Conservation (phyloP, 306 rosid genomes). For the Cucurbita pepo region DNA sequence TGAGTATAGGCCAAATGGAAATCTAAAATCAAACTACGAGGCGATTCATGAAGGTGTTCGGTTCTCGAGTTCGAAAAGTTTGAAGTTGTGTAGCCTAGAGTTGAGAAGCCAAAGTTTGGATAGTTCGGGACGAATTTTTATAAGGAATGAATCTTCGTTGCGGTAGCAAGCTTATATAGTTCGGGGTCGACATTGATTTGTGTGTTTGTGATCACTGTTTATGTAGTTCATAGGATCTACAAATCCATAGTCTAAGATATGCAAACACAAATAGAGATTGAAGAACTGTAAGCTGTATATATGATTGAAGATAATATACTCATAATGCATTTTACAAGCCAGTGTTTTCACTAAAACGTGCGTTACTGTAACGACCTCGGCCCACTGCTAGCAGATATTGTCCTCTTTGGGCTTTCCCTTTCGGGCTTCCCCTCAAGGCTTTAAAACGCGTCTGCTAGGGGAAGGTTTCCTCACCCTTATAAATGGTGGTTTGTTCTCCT, state of each 20-base stretch:
- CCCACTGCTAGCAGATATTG: too few relatives aligned
- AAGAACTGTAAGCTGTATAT: not conserved
- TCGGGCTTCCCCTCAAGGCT: too few relatives aligned
- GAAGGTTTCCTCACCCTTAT: too few relatives aligned
- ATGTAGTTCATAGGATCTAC: not conserved
- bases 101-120: not conserved
- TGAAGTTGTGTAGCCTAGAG: not conserved
- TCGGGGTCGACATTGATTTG: not conserved
- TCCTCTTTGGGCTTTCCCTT: too few relatives aligned
- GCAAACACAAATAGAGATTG: not conserved
- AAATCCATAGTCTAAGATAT: not conserved
- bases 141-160: not conserved
- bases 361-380: too few relatives aligned
- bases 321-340: not conserved
- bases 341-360: too few relatives aligned
- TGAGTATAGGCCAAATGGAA: not conserved
- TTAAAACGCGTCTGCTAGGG: too few relatives aligned
- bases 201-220: not conserved
- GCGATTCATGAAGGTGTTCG: not conserved
- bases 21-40: not conserved
- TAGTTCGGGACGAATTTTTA: not conserved
- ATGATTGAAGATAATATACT: constrained; percentile 1
- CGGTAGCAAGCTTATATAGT: not conserved
- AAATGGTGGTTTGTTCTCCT: too few relatives aligned
- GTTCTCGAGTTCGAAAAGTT: not conserved